Conservation (phyloP, 1,139 yeast species). For the Eremothecium coryli region DNA sequence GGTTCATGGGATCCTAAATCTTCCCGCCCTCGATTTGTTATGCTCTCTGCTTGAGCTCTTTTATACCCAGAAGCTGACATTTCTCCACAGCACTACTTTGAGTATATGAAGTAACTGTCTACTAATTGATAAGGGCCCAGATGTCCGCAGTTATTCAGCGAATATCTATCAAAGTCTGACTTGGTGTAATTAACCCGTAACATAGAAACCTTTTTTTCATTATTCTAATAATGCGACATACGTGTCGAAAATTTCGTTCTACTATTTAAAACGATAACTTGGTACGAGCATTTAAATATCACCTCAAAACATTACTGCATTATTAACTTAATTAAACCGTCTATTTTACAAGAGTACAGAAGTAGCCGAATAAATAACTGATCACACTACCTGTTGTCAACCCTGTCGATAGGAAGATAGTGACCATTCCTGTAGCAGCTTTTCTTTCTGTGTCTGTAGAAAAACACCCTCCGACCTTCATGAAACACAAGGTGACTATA, state of each 20-base stretch:
- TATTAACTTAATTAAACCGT: too few species aligned
- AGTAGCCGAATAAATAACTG: constrained; percentile 53
- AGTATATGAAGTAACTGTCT: too few species aligned
- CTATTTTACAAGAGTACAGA: constrained; percentile 7
- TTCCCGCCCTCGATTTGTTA: neutral
- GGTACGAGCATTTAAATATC: too few species aligned
- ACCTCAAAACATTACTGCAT: too few species aligned
- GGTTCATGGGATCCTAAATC: neutral
- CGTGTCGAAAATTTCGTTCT: too few species aligned
- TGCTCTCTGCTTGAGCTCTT: neutral
- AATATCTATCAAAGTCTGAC: too few species aligned
- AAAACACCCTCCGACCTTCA: constrained; percentile 59
- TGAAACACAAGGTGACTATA: constrained; percentile 67
- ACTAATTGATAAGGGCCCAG: too few species aligned
- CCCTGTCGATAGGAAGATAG: constrained; percentile 66
- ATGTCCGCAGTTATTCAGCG: too few species aligned
- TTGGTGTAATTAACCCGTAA: too few species aligned
- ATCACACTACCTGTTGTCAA: constrained; percentile 67
- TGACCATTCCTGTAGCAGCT: constrained; percentile 90
- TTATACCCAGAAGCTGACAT: constrained; percentile 3
- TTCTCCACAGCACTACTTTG: neutral
- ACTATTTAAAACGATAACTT: too few species aligned
- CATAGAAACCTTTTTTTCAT: too few species aligned
- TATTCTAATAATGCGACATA: too few species aligned
- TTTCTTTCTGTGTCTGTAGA: constrained; percentile 60